A percentile compares a stretch with the other conserved stretches of the same genome.
These are phyloP conservation scores for Polytrichum commune DNA, from an alignment of 225 moss, liverwort and hornwort genomes.

Conservation along the genomic window DNA sequence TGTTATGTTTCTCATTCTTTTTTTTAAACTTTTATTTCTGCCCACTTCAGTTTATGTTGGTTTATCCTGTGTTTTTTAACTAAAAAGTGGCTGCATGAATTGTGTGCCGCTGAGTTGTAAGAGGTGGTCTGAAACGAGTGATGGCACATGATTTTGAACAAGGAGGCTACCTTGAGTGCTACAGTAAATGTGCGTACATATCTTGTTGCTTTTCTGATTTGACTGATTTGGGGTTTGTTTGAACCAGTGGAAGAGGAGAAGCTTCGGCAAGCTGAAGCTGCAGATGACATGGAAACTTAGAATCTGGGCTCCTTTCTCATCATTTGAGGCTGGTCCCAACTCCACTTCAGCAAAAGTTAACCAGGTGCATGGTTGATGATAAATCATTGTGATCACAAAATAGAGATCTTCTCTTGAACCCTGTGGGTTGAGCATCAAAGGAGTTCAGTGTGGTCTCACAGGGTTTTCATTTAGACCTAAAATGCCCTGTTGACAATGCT, in stretches of 20 bases:
- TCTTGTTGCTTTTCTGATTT: not conserved
- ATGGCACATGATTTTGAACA: not conserved
- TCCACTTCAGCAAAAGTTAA: not conserved
- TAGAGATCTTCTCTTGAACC: no score
- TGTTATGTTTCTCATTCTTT: no score
- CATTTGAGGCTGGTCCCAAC: not conserved
- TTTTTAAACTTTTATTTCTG: no score
- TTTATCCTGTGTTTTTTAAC: no score
- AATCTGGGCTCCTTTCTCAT: not conserved
- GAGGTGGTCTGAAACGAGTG: not conserved
- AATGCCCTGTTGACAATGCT: not conserved
- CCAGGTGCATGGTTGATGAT: no score
- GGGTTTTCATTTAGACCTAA: no score
- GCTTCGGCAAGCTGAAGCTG: conserved; percentile 54
- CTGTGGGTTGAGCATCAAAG: no score
- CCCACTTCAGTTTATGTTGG: no score
- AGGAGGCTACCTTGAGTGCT: not conserved
- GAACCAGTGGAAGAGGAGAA: conserved; percentile 52
- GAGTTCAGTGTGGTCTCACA: no score
- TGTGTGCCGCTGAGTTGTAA: no score
- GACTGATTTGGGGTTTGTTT: conserved; percentile 12
- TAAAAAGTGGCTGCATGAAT: no score
- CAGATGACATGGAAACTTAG: conserved; percentile 16
- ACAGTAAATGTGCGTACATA: conserved; percentile 5
- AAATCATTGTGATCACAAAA: no score